phyloP scores from a whole-genome alignment of 768 basidiomycete genomes.

The Rhizopogon rudus region DNA sequence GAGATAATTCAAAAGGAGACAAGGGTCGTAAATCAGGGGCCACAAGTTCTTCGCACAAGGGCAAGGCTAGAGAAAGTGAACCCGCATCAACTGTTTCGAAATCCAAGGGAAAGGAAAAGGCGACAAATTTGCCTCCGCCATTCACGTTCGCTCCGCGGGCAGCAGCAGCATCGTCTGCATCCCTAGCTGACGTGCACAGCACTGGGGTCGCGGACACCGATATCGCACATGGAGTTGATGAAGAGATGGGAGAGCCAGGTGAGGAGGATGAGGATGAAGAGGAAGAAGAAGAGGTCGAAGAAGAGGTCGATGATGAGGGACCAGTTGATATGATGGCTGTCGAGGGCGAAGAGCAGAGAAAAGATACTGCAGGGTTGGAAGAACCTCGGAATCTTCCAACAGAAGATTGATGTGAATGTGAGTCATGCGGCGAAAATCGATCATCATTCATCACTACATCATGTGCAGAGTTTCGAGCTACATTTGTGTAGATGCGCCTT shows the following conservation, averaged over 20 bases:
- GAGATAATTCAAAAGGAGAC: constrained; percentile 57
- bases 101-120: constrained; percentile 27
- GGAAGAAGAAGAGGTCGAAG: constrained; percentile 24
- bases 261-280: constrained; percentile 25
- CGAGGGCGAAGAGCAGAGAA: constrained; percentile 39
- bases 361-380: constrained; percentile 35
- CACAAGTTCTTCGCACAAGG: constrained; percentile 21
- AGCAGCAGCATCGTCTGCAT: constrained; percentile 24
- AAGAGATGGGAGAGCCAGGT: constrained; percentile 30
- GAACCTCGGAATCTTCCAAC: constrained; percentile 10
- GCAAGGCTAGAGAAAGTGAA: constrained; percentile 28
- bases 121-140: constrained; percentile 15
- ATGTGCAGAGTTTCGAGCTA: not conserved
- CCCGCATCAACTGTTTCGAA: constrained; percentile 24
- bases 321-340: constrained; percentile 37
- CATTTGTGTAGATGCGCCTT: no score
- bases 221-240: constrained; percentile 20
- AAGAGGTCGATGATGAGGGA: constrained; percentile 36
- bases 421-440: not conserved
- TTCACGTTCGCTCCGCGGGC: constrained; percentile 26
- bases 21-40: constrained; percentile 36
- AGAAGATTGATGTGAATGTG: constrained; percentile 7
- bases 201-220: constrained; percentile 20
- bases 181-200: constrained; percentile 13
- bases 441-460: not conserved